phyloP scores from a whole-genome alignment of 176 grass and related monocot genomes.

The Oryza coarctata region DNA sequence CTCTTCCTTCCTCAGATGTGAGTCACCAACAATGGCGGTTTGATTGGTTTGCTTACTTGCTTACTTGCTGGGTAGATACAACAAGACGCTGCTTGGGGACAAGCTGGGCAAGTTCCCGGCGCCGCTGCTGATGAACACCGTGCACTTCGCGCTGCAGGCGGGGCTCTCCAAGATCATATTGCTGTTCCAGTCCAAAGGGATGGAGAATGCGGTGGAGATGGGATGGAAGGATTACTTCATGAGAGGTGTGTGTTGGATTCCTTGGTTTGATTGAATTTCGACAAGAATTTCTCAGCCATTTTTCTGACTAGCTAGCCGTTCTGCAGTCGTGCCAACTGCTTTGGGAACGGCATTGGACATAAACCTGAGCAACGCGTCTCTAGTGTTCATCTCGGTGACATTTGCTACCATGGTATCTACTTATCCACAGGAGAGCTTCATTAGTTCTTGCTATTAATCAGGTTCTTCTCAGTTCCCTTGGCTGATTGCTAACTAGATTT shows the following conservation, averaged over 20 bases:
- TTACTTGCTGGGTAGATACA: slow-evolving; percentile 77
- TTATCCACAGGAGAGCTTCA: background rate
- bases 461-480: slow-evolving; percentile 11
- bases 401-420: slow-evolving; percentile 93
- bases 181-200: slow-evolving; percentile 61
- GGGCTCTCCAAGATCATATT: slow-evolving; percentile 81
- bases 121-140: slow-evolving; percentile 97
- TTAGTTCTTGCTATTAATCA: background rate
- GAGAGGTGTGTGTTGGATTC: slow-evolving; percentile 66
- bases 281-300: background rate
- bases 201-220: slow-evolving; percentile 56
- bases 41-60: slow-evolving; percentile 12
- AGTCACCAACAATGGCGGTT: background rate
- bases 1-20: background rate
- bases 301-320: slow-evolving; percentile 21
- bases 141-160: slow-evolving; percentile 97
- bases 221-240: slow-evolving; percentile 97
- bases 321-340: slow-evolving; percentile 96
- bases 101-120: slow-evolving; percentile 99
- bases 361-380: slow-evolving; percentile 97
- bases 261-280: background rate
- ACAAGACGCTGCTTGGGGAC: slow-evolving; percentile 95
- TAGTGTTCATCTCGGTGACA: slow-evolving; percentile 96
- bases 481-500: slow-evolving; percentile 23
- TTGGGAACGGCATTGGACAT: slow-evolving; percentile 94